Evolutionary conservation across 2,329 filamentous ascomycete genomes (phyloP), one percentile per base, ranked within the genome.

Genomic region (Sclerotinia sclerotiorum): DNA sequence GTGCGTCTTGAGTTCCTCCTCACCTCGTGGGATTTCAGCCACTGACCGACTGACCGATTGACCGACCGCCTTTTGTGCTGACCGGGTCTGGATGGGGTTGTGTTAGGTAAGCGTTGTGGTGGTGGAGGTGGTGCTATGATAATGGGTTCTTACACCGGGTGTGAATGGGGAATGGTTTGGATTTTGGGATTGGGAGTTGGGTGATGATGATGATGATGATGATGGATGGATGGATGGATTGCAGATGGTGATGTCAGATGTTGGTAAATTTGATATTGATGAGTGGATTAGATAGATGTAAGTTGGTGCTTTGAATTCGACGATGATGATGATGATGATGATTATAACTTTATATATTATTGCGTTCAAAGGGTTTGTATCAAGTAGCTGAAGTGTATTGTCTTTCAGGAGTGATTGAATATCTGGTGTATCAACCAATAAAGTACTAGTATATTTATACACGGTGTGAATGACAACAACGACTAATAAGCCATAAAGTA

Each of bases 111-210:
- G 39, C 39, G 39, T 5, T 46, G 55, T 2, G 2, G 1, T 27
- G 57, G 1, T 46, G 55, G 7, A 8, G 2, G 1, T 27, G 42
- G 19, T 27, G 19, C 21, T 46, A 11, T 29, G 56, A 58, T 13
- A 15, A 24, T 29, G 56, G 15, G 7, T 55, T 39, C 35, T 24
- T 35, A 57, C 55, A 57, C 55, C 55, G 55, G 21, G 55, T 32
- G 15, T 57, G 21, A 57, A 57, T 57, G 13, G n/a, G 55, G 55
- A 24, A 57, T 58, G 35, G 55, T 44, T 24, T 58, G 55, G 35
- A 19, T 27, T 42, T 57, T 7, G 55, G 55, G 24, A 10, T 13
- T 49, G 27, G 27, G 7, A 55, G 17, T 55, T 55, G 5, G 35
- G 35, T 8, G 35, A 35, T 32, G 32, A 7, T 32, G 32, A 32